A percentile compares a stretch with the other conserved stretches of the same genome.
phyloP scores from a whole-genome alignment of 1,284 basidiomycete genomes.

The Violaceomyces palustris region DNA sequence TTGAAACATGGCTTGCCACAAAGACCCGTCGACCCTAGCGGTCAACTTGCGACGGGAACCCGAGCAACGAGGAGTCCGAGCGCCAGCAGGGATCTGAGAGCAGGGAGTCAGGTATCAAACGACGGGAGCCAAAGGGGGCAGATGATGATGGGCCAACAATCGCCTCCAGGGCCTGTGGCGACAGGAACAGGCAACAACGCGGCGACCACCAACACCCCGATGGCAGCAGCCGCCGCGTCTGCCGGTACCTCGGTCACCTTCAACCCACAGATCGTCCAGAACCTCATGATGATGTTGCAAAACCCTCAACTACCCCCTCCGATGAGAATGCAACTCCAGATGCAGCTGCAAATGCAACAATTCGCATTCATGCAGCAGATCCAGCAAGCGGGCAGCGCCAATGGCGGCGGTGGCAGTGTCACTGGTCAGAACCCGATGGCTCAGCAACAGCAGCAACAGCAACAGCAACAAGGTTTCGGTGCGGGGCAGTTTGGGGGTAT shows the following conservation, averaged over 20 bases:
- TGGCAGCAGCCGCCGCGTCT: constrained; percentile 1
- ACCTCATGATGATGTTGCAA: constrained; percentile 49
- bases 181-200: neutral
- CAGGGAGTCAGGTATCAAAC: too few species aligned
- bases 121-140: neutral
- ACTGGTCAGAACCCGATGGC: constrained; percentile 3
- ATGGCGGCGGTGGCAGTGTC: neutral
- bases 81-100: too few species aligned
- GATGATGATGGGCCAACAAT: neutral
- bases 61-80: too few species aligned
- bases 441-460: neutral
- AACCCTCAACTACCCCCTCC: constrained; percentile 46
- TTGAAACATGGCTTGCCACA: too few species aligned
- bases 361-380: constrained; percentile 42
- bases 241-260: constrained; percentile 30
- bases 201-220: constrained; percentile 1
- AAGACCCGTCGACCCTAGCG: too few species aligned
- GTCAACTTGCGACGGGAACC: too few species aligned
- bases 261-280: constrained; percentile 43
- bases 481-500: too few species aligned
- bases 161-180: neutral
- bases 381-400: constrained; percentile 12
- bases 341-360: constrained; percentile 49
- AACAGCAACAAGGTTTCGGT: too few species aligned
- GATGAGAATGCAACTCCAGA: constrained; percentile 50